Evolutionary conservation across 169 alveolate genomes (phyloP).

Genomic region (Babesia ovata): DNA sequence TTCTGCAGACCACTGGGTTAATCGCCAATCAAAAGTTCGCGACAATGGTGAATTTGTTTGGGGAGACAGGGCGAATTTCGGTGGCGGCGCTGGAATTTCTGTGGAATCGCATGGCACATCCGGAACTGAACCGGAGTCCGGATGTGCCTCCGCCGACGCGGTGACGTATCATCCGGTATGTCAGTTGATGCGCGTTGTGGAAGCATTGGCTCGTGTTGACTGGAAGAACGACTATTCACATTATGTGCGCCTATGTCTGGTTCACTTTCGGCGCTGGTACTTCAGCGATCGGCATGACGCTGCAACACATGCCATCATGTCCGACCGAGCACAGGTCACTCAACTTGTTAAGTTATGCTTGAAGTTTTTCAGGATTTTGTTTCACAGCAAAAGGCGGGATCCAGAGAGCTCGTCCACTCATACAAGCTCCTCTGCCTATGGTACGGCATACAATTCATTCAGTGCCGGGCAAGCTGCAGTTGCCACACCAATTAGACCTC

Average conservation of each 20-base stretch:
- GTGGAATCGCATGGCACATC: neutral
- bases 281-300: neutral
- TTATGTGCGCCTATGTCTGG: slow-evolving; percentile 1
- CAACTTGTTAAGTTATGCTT: slow-evolving; percentile 22
- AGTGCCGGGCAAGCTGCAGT: no score
- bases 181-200: slow-evolving; percentile 26
- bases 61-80: neutral
- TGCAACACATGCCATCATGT: neutral
- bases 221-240: slow-evolving; percentile 18
- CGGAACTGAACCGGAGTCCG: neutral
- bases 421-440: neutral
- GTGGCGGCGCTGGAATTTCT: no score
- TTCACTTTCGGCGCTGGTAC: slow-evolving; percentile 12
- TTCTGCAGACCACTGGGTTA: no score
- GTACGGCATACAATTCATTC: no score
- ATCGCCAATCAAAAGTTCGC: neutral
- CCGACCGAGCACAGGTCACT: neutral
- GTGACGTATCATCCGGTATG: slow-evolving; percentile 49
- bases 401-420: neutral
- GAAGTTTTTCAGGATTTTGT: slow-evolving; percentile 27
- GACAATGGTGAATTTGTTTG: neutral
- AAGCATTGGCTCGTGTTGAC: slow-evolving; percentile 15
- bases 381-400: neutral
- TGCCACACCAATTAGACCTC: no score
- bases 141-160: neutral